Evolutionary conservation across 495 filamentous ascomycete genomes (phyloP).

Genomic region (Cryomyces minteri): DNA sequence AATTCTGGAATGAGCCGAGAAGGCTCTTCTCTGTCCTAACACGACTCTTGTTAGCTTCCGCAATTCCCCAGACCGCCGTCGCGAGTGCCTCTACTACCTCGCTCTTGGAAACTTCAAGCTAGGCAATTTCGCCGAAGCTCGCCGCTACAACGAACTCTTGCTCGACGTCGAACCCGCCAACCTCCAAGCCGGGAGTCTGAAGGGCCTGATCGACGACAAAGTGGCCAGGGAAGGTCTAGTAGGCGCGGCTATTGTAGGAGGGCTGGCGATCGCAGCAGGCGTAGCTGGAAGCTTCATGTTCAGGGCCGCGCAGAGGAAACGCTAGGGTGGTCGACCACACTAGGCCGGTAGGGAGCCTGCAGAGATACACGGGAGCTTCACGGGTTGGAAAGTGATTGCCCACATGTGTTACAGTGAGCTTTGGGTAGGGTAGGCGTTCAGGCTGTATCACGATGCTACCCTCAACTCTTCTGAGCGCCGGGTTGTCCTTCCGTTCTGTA

Average conservation of each 20-base stretch:
- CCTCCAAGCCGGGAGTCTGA: constrained; percentile 70
- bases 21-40: too few species aligned
- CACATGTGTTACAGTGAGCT: too few species aligned
- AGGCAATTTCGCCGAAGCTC: constrained; percentile 87
- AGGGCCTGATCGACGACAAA: constrained; percentile 80
- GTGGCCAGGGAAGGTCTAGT: constrained; percentile 85
- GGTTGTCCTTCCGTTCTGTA: too few species aligned
- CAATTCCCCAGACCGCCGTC: constrained; percentile 68
- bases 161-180: constrained; percentile 80
- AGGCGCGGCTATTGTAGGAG: constrained; percentile 93
- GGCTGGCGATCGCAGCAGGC: constrained; percentile 82
- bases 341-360: too few species aligned
- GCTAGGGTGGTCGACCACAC: neutral
- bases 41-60: constrained; percentile 36
- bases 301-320: constrained; percentile 40
- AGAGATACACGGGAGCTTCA: too few species aligned
- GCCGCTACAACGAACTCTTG: constrained; percentile 82
- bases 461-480: too few species aligned
- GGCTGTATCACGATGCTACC: too few species aligned
- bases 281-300: constrained; percentile 76
- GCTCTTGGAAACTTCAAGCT: constrained; percentile 95
- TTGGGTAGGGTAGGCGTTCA: too few species aligned
- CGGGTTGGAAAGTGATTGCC: too few species aligned
- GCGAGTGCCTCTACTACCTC: constrained; percentile 96
- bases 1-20: too few species aligned